Base-by-base conservation (phyloP, 2,329 filamentous ascomycete genomes). In the Sporothrix schenckii region DNA sequence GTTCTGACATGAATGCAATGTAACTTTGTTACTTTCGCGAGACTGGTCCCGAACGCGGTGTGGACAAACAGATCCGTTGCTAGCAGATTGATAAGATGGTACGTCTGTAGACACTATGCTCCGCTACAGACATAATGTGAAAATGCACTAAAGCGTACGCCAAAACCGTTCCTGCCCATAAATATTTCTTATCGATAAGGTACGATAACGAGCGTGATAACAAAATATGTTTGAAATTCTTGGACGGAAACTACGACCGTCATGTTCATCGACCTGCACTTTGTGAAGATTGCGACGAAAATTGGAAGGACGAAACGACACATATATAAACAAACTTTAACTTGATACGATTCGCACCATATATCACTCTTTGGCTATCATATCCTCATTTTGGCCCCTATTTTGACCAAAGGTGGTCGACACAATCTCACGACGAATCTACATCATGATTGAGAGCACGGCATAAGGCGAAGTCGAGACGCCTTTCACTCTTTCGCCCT, bases 171-270 rank as follows among this genome's bases (percentile, higher is more conserved):
- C 39, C 58, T 47, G 58, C 63, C 72, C 72, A 69, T 47, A 70
- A 72, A 72, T 24, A 71, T 71, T 69, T 72, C 24, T 69, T 60
- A 70, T 70, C 69, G 69, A 70, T 66, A 70, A 66, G 24, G 56
- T 39, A 21, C 41, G 61, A 70, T 66, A 70, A 66, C 41, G 56
- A 56, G 27, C 41, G 61, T 44, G 61, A 65, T 65, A 65, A 69
- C 54, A 44, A 69, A 69, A 56, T 50, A 27, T 19, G 24, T 21
- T 16, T 19, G 60, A 56, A 53, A 27, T 66, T 56, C 47, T 41
- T 66, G 44, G 47, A 56, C 39, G 50, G 34, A 56, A 41, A 16
- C 24, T 66, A 39, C 69, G 24, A 66, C 44, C n/a, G 44, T 16
- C n/a, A 24, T 49, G 41, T 47, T 27, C 39, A 9, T 13, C 41